A percentile compares a stretch with the other conserved stretches of the same genome.
These are phyloP conservation scores for Panaeolus papilionaceus DNA, from an alignment of 768 basidiomycete genomes.

Conservation along the genomic window DNA sequence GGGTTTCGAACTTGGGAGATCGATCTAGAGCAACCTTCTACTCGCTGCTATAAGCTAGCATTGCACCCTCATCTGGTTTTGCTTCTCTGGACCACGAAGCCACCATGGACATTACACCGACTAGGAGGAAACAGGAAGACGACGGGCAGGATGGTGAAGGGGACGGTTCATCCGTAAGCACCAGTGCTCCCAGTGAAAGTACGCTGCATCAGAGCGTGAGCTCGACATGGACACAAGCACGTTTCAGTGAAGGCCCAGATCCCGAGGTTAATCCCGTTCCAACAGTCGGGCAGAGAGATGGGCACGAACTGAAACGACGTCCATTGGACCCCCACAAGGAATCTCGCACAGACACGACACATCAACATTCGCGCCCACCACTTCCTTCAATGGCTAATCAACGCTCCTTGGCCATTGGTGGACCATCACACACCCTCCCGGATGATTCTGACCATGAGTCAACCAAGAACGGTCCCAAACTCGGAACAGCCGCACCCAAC, in stretches of 20 bases:
- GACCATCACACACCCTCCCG: not conserved
- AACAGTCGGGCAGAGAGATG: not conserved
- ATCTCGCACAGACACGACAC: not conserved
- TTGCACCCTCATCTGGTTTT: not conserved
- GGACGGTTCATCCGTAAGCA: not conserved
- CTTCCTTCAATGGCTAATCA: not conserved
- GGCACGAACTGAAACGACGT: not conserved
- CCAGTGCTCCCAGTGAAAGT: not conserved
- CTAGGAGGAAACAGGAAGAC: not conserved
- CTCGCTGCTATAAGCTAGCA: not conserved
- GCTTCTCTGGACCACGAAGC: not conserved
- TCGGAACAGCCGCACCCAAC: not conserved
- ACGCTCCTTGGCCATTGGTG: not conserved
- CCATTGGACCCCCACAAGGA: constrained; percentile 2
- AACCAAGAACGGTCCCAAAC: not conserved
- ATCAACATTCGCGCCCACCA: not conserved
- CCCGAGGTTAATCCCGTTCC: not conserved
- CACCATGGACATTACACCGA: constrained; percentile 6
- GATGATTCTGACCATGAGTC: not conserved
- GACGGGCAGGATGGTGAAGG: not conserved
- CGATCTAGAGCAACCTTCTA: not conserved
- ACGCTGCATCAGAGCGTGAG: constrained; percentile 7
- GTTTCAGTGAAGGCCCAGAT: not conserved
- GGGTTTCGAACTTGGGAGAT: not conserved
- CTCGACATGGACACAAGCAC: constrained; percentile 7